Conservation (phyloP, 116 monocot genomes). For the Zostera marina region DNA sequence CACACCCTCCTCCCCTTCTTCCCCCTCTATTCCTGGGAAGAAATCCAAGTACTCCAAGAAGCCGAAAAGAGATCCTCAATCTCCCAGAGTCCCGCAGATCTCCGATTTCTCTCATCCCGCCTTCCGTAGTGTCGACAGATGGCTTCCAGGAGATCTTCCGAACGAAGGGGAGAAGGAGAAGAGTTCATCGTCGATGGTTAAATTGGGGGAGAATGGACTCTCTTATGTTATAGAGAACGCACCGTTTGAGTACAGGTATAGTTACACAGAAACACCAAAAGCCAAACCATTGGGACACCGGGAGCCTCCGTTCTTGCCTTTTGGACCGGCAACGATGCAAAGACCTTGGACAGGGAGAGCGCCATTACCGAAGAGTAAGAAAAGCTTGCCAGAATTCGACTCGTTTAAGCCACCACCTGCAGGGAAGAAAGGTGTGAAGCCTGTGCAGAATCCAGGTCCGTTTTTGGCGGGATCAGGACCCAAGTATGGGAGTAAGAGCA, state of each 20-base stretch:
- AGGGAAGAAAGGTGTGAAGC: slow-evolving; percentile 94
- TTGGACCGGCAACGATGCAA: slow-evolving; percentile 69
- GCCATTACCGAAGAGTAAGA: slow-evolving; percentile 67
- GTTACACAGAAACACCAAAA: slow-evolving; percentile 94
- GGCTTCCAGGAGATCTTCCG: not conserved
- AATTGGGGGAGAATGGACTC: slow-evolving; percentile 47
- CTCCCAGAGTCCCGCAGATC: not conserved
- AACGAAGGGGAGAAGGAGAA: slow-evolving; percentile 19
- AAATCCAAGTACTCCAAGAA: slow-evolving; percentile 71
- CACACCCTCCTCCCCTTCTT: slow-evolving; percentile 69
- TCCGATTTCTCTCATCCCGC: slow-evolving; percentile 35
- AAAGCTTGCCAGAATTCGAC: slow-evolving; percentile 83
- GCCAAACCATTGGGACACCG: slow-evolving; percentile 66
- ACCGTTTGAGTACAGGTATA: slow-evolving; percentile 94
- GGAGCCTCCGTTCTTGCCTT: slow-evolving; percentile 72
- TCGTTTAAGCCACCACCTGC: slow-evolving; percentile 70
- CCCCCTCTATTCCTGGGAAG: slow-evolving; percentile 54
- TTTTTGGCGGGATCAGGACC: slow-evolving; percentile 58
- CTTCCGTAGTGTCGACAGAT: slow-evolving; percentile 15
- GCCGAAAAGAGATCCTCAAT: slow-evolving; percentile 9
- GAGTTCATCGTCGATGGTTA: slow-evolving; percentile 10
- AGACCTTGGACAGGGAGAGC: slow-evolving; percentile 85
- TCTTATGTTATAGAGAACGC: slow-evolving; percentile 47
- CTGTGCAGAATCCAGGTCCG: slow-evolving; percentile 81
- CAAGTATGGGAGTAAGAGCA: slow-evolving; percentile 25